Percentiles rank a stretch among this genome's conserved stretches.
These are phyloP conservation scores for Blechomonas ayalai DNA, from an alignment of 208 protist genomes.

Conservation along the genomic window DNA sequence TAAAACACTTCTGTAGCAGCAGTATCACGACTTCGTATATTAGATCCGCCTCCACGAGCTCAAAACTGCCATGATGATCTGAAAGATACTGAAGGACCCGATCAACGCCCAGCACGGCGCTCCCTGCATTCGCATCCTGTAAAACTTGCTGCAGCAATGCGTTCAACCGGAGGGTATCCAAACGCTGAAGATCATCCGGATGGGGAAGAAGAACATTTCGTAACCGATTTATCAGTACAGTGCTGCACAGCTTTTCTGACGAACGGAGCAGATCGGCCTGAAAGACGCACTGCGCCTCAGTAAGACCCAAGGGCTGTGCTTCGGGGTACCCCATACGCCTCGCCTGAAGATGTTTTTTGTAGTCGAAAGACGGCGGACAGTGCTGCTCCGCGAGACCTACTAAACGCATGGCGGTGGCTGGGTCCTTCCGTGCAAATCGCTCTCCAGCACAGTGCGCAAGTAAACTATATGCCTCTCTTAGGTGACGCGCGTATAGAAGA, in stretches of 20 bases:
- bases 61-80: constrained; percentile 59
- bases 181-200: constrained; percentile 31
- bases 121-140: constrained; percentile 30
- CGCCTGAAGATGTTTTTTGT: constrained; percentile 6
- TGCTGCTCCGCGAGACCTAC: constrained; percentile 59
- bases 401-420: constrained; percentile 39
- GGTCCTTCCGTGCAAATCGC: constrained; percentile 49
- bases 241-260: constrained; percentile 39
- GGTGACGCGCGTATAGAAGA: constrained; percentile 47
- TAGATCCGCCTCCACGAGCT: constrained; percentile 64
- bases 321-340: not conserved
- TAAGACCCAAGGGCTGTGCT: too few species aligned
- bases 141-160: constrained; percentile 57
- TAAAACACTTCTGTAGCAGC: constrained; percentile 41
- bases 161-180: constrained; percentile 73
- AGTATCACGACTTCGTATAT: constrained; percentile 49
- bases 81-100: constrained; percentile 45
- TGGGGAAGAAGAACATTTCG: constrained; percentile 35
- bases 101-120: constrained; percentile 33
- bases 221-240: constrained; percentile 31
- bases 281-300: constrained; percentile 18
- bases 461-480: constrained; percentile 49
- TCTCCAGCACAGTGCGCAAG: constrained; percentile 51
- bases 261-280: constrained; percentile 28
- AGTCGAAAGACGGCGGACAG: constrained; percentile 38